Evolutionary conservation across 352 stramenopile genomes (phyloP), one percentile per base, ranked within the genome.

Genomic region (Phytophthora vignae): DNA sequence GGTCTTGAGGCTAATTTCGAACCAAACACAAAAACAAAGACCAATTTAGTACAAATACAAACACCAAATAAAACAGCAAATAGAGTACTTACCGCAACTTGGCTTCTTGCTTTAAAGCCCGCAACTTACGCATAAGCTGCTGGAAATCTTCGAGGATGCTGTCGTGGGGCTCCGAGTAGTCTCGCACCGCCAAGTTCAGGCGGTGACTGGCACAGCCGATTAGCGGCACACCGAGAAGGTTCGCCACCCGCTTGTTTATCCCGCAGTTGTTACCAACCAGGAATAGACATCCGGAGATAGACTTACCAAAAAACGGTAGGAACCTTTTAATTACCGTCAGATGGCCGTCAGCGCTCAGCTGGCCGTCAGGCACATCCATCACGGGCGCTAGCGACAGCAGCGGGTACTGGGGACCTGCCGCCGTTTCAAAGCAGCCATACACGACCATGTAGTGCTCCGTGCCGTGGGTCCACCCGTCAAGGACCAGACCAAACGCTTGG

Each of bases 71-170:
- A 25, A 25, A 25, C 22, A 25, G 22, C 22, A 25, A 1, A 25
- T 2, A 25, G 22, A 25, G 22, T 25, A 25, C 22, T 25, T 25
- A 25, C 1, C 22, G 2, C 22, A 25, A 10, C 31, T 38, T 36
- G 31, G 31, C 5, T 10, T 2, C 31, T 38, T 0, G 5, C 31
- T 8, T 1, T 5, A 38, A 38, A 10, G 5, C 10, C 31, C 31
- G 31, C 10, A 38, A 10, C 31, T 7, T 38, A 12, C 10, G 31
- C 31, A 38, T 38, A 12, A 38, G 31, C 31, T 38, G 31, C 4
- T 68, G 56, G 6, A 86, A 68, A 25, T 83, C 46, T 38, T 88
- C 69, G 3, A 60, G 12, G 49, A 82, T 67, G 27, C 58, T 65
- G 14, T 69, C 65, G 0, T 46, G 10, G 12, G 53, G 53, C 15